Conservation (phyloP, 768 basidiomycete genomes). For the Auriculariales sp. region DNA sequence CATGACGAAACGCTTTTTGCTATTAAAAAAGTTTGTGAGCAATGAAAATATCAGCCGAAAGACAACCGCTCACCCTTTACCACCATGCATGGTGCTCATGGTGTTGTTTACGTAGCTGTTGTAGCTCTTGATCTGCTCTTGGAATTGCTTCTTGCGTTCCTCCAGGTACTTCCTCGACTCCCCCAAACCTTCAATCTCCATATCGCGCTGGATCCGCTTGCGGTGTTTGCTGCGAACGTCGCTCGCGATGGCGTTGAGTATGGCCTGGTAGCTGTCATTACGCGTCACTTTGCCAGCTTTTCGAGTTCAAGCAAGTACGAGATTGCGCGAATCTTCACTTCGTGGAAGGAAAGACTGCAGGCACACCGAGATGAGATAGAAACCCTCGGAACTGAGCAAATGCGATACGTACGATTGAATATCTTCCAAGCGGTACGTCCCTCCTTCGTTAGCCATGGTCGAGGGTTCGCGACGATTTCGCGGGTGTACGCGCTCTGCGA, state of each 20-base stretch:
- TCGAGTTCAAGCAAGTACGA: slow-evolving; percentile 79
- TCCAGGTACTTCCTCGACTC: slow-evolving; percentile 67
- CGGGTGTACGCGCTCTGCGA: slow-evolving; percentile 43
- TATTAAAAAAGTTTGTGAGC: slow-evolving; percentile 17
- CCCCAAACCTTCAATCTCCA: slow-evolving; percentile 84
- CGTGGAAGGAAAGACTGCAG: slow-evolving; percentile 70
- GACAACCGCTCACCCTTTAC: slow-evolving; percentile 50
- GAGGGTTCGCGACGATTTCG: slow-evolving; percentile 66
- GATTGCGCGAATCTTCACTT: slow-evolving; percentile 85
- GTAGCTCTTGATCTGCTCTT: slow-evolving; percentile 88
- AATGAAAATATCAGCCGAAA: too few relatives aligned
- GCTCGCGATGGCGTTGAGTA: slow-evolving; percentile 86
- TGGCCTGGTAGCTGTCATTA: slow-evolving; percentile 78
- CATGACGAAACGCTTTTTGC: slow-evolving; percentile 83
- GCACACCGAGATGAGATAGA: slow-evolving; percentile 1
- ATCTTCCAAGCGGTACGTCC: slow-evolving; percentile 85
- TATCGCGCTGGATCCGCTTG: slow-evolving; percentile 79
- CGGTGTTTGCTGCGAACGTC: slow-evolving; percentile 96
- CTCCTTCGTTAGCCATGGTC: slow-evolving; percentile 48
- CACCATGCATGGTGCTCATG: slow-evolving; percentile 89
- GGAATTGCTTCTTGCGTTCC: slow-evolving; percentile 77
- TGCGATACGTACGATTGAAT: slow-evolving; percentile 66
- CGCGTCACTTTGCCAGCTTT: slow-evolving; percentile 63
- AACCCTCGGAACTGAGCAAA: too few relatives aligned
- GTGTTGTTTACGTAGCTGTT: slow-evolving; percentile 82